Evolutionary conservation across 1,284 basidiomycete species (phyloP).

Genomic region (Cryptococcus amylolentus): DNA sequence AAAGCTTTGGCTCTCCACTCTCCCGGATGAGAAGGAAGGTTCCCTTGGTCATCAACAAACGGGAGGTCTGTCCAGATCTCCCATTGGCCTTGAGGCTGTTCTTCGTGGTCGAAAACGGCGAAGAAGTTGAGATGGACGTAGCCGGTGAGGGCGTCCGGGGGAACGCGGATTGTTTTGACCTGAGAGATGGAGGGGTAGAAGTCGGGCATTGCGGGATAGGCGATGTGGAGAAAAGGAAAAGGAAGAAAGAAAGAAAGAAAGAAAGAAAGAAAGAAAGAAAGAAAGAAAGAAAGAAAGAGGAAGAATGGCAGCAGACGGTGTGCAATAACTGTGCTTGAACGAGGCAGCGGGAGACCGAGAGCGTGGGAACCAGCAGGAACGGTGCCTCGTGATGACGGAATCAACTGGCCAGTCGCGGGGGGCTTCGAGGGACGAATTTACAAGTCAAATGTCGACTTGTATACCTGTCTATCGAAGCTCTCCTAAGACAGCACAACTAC

Average conservation of each 20-base stretch:
- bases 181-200: constrained; percentile 26
- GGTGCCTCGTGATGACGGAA: neutral
- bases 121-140: constrained; percentile 24
- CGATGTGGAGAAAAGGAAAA: neutral
- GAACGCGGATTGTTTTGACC: constrained; percentile 11
- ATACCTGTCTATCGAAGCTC: neutral
- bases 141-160: neutral
- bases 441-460: neutral
- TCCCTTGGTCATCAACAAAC: constrained; percentile 12
- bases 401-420: neutral
- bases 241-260: no score
- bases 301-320: no score
- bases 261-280: neutral
- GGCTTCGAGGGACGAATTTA: neutral
- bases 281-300: neutral
- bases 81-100: constrained; percentile 22
- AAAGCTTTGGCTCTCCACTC: constrained; percentile 16
- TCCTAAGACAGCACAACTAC: neutral
- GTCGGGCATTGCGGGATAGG: constrained; percentile 17
- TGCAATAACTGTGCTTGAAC: neutral
- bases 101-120: constrained; percentile 11
- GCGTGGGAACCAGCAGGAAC: neutral
- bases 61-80: constrained; percentile 35
- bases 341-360: neutral
- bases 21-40: constrained; percentile 2